A percentile compares a stretch with the other conserved stretches of the same genome.
Evolutionary conservation across 23 red algal species (phyloP).

Genomic region (Porphyridium purpureum): DNA sequence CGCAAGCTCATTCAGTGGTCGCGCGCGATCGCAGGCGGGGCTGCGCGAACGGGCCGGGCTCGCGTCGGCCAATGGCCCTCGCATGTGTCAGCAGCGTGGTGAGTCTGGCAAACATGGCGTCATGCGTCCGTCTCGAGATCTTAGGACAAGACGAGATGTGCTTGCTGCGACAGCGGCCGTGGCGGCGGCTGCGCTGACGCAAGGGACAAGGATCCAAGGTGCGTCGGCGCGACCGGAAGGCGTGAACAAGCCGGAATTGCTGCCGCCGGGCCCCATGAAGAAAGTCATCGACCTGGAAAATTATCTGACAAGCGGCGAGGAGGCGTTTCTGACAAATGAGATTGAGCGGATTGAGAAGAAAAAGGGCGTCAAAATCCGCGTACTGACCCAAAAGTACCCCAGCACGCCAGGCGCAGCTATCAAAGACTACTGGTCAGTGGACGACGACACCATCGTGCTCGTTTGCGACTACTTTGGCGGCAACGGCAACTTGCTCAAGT

Average conservation of each 20-base stretch:
- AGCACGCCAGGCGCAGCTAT: constrained; percentile 77
- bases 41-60: no score
- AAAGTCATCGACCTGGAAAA: constrained; percentile 66
- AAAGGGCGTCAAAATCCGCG: constrained; percentile 68
- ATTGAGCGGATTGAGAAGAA: constrained; percentile 44
- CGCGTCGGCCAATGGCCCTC: no score
- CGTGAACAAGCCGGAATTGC: constrained; percentile 59
- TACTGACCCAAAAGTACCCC: constrained; percentile 88
- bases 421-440: constrained; percentile 86
- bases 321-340: constrained; percentile 10
- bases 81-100: no score
- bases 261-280: constrained; percentile 16
- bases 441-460: constrained; percentile 81
- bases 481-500: constrained; percentile 76
- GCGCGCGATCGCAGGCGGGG: no score
- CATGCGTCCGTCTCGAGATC: no score
- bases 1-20: no score
- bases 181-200: no score
- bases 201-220: no score
- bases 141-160: no score
- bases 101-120: no score
- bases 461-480: constrained; percentile 94
- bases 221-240: constrained; percentile 30
- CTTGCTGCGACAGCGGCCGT: no score
- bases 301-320: constrained; percentile 51